Conservation (phyloP, 495 filamentous ascomycete species). For the Annulohypoxylon bovei region DNA sequence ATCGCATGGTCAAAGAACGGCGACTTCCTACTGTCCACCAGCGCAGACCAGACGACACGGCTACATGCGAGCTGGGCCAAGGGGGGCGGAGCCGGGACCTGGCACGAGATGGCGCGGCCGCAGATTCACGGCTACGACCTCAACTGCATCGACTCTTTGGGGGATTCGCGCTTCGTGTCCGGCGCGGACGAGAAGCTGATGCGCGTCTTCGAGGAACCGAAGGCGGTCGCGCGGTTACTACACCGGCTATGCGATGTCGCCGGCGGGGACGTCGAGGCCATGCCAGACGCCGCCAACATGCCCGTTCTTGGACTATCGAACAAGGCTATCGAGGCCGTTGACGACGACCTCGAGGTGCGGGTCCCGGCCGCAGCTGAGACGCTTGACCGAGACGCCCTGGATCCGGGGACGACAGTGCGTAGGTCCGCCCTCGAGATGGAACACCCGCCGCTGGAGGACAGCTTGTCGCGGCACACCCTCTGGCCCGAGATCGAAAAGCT, state of each 20-base stretch:
- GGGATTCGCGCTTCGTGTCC: slow-evolving; percentile 79
- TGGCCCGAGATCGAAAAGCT: slow-evolving; percentile 98
- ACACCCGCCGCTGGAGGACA: slow-evolving; percentile 88
- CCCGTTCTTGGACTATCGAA: slow-evolving; percentile 96
- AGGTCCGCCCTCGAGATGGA: slow-evolving; percentile 60
- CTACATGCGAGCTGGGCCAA: slow-evolving; percentile 85
- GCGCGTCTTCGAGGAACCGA: slow-evolving; percentile 92
- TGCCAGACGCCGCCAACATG: slow-evolving; percentile 90
- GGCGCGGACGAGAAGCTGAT: slow-evolving; percentile 99
- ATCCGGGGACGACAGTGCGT: slow-evolving; percentile 53
- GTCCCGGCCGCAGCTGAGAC: slow-evolving; percentile 31
- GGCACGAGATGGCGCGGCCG: slow-evolving; percentile 95
- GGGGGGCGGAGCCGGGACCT: slow-evolving; percentile 59
- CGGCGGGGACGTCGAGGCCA: slow-evolving; percentile 51
- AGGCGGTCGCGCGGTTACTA: slow-evolving; percentile 79
- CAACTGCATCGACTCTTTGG: slow-evolving; percentile 86
- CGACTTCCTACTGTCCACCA: slow-evolving; percentile 85
- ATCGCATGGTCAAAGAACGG: slow-evolving; percentile 87
- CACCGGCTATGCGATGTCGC: slow-evolving; percentile 70
- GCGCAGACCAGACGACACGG: slow-evolving; percentile 93
- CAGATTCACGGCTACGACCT: slow-evolving; percentile 99
- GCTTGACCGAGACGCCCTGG: slow-evolving; percentile 53
- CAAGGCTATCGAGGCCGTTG: slow-evolving; percentile 78
- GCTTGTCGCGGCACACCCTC: slow-evolving; percentile 86
- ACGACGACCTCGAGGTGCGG: slow-evolving; percentile 57